Evolutionary conservation across 148 eudicot species (phyloP).

Genomic region (Pouteria glomerata): DNA sequence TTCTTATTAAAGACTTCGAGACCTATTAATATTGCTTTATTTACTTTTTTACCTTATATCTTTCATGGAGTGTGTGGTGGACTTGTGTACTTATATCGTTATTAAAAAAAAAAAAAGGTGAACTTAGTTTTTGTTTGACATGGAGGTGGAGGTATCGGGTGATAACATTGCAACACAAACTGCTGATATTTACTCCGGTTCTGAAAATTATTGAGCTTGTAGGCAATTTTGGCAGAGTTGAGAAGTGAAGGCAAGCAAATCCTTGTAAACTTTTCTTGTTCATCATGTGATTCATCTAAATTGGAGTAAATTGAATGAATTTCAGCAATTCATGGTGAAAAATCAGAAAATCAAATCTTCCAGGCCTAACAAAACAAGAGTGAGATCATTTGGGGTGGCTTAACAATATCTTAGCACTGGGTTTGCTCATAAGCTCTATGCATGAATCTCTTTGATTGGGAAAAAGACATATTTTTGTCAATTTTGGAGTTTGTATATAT

Average conservation of each 20-base stretch:
- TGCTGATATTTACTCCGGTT: background rate
- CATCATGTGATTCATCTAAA: background rate
- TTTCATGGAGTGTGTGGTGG: background rate
- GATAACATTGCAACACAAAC: background rate
- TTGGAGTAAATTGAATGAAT: background rate
- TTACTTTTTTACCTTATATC: background rate
- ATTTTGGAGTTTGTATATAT: too few relatives aligned
- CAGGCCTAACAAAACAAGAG: too few relatives aligned
- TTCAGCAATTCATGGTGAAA: too few relatives aligned
- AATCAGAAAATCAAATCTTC: too few relatives aligned
- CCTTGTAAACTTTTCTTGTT: background rate
- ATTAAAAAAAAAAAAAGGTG: background rate
- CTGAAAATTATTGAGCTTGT: constrained; percentile 1
- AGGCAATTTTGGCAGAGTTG: background rate
- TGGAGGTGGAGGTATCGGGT: background rate
- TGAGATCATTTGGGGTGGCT: too few relatives aligned
- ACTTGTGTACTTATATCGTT: background rate
- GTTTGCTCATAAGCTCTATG: too few relatives aligned
- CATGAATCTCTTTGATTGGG: too few relatives aligned
- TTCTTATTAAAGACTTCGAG: background rate
- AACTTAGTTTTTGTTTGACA: background rate
- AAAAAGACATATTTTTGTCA: too few relatives aligned
- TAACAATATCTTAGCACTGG: too few relatives aligned
- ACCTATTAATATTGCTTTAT: too few relatives aligned
- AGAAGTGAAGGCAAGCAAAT: background rate